Percentiles rank a stretch among this genome's conserved stretches.
Evolutionary conservation across 2,329 filamentous ascomycete genomes (phyloP).

Genomic region (Alternaria tenuissima): DNA sequence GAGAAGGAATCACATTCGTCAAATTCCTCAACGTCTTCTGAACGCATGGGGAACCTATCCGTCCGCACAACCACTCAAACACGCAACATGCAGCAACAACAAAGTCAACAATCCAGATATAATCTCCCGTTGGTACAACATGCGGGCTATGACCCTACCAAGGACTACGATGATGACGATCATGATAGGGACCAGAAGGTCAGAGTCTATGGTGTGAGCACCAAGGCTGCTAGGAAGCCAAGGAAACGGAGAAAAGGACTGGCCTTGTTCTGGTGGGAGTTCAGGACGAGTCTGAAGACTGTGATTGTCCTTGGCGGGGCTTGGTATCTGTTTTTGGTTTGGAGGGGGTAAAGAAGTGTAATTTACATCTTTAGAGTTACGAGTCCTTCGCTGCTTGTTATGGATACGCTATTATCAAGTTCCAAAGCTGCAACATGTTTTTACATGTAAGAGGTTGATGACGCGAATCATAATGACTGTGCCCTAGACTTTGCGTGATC

Average conservation of each 20-base stretch:
- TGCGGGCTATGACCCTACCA: conserved; percentile 51
- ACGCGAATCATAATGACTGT: background rate
- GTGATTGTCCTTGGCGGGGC: conserved; percentile 69
- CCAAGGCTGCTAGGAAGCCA: conserved; percentile 35
- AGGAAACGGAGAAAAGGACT: conserved; percentile 48
- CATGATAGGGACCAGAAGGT: conserved; percentile 15
- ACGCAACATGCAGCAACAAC: conserved; percentile 49
- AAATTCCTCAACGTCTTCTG: conserved; percentile 43
- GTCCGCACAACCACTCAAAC: conserved; percentile 44
- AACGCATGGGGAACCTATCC: conserved; percentile 31
- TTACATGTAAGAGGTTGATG: background rate
- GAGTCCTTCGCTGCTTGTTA: no score
- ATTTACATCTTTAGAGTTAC: background rate
- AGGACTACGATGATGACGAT: conserved; percentile 21
- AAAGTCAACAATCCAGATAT: conserved; percentile 26
- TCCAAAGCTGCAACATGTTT: background rate
- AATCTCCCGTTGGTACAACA: conserved; percentile 51
- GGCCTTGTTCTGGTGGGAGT: conserved; percentile 65
- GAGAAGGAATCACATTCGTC: conserved; percentile 36
- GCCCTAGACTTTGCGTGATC: no score
- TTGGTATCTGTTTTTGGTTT: conserved; percentile 74
- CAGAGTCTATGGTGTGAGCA: conserved; percentile 40
- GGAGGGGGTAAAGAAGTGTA: conserved; percentile 61
- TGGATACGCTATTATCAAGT: background rate
- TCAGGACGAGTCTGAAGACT: conserved; percentile 67